These are phyloP conservation scores for Poronia punctata DNA, from an alignment of 495 filamentous ascomycete genomes.

Conservation along the genomic window DNA sequence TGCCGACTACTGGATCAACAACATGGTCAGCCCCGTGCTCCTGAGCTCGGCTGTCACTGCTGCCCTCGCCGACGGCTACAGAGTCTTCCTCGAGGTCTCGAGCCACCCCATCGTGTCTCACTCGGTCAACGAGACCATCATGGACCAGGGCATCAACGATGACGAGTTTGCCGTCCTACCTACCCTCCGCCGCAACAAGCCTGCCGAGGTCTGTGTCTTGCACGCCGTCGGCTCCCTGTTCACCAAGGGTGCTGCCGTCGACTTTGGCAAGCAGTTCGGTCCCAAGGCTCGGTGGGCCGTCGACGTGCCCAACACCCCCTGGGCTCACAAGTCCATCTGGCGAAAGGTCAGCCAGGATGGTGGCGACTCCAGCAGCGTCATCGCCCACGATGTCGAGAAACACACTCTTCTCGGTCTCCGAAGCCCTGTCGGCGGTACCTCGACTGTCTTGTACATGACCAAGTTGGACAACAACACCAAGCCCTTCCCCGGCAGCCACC, in stretches of 20 bases:
- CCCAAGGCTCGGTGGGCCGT: conserved; percentile 24
- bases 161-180: conserved; percentile 21
- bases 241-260: conserved; percentile 22
- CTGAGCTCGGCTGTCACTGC: conserved; percentile 26
- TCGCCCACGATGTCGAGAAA: conserved; percentile 23
- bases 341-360: conserved; percentile 18
- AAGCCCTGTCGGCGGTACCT: conserved; percentile 19
- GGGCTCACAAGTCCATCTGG: conserved; percentile 27
- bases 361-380: not conserved
- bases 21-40: conserved; percentile 21
- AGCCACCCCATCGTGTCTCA: conserved; percentile 26
- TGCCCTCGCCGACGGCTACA: conserved; percentile 29
- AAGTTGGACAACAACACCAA: conserved; percentile 27
- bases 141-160: conserved; percentile 26
- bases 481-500: conserved; percentile 33
- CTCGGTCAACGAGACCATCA: conserved; percentile 25
- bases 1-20: conserved; percentile 24
- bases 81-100: conserved; percentile 27
- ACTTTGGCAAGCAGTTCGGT: conserved; percentile 23
- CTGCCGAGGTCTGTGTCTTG: conserved; percentile 19
- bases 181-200: conserved; percentile 26
- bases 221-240: conserved; percentile 21
- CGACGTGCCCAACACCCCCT: conserved; percentile 25
- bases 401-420: conserved; percentile 30
- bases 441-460: conserved; percentile 17